phyloP scores from a whole-genome alignment of 1,284 basidiomycete genomes.

The Boletus sp. region DNA sequence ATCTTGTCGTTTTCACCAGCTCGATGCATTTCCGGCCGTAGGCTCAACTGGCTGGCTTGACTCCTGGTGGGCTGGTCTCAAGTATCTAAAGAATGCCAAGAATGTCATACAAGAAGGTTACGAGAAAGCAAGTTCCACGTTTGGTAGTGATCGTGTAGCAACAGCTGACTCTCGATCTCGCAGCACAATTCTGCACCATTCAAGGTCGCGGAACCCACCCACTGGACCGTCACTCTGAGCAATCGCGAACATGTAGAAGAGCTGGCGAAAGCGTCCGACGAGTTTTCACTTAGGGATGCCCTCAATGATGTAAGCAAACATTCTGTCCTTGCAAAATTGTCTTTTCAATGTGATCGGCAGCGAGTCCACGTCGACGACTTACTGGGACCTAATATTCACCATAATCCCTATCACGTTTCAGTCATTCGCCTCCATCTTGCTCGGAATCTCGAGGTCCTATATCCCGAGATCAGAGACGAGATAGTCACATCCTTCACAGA shows the following conservation, averaged over 20 bases:
- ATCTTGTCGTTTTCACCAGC: conserved; percentile 3
- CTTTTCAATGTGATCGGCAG: conserved; percentile 5
- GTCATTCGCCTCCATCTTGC: conserved; percentile 29
- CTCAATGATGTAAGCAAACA: conserved; percentile 35
- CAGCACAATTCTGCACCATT: conserved; percentile 22
- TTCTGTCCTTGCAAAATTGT: no score
- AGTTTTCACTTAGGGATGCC: conserved; percentile 36
- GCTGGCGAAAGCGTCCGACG: conserved; percentile 36
- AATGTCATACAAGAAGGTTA: conserved; percentile 23
- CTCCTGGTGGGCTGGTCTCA: conserved; percentile 10
- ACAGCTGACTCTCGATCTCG: not conserved
- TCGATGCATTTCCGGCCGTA: conserved; percentile 17
- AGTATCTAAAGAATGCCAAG: conserved; percentile 2
- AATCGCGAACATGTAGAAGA: conserved; percentile 38
- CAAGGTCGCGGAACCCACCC: no score
- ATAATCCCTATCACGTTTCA: no score
- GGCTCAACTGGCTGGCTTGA: conserved; percentile 21
- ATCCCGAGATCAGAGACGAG: conserved; percentile 29
- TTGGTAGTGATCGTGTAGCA: not conserved
- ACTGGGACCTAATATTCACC: conserved; percentile 28
- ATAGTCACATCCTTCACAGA: conserved; percentile 26
- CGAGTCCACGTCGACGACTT: conserved; percentile 25
- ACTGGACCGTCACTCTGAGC: conserved; percentile 41
- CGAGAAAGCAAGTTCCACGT: conserved; percentile 6
- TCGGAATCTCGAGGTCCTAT: conserved; percentile 28